phyloP scores from a whole-genome alignment of 495 filamentous ascomycete genomes.

The Penicillium ochrochloron region DNA sequence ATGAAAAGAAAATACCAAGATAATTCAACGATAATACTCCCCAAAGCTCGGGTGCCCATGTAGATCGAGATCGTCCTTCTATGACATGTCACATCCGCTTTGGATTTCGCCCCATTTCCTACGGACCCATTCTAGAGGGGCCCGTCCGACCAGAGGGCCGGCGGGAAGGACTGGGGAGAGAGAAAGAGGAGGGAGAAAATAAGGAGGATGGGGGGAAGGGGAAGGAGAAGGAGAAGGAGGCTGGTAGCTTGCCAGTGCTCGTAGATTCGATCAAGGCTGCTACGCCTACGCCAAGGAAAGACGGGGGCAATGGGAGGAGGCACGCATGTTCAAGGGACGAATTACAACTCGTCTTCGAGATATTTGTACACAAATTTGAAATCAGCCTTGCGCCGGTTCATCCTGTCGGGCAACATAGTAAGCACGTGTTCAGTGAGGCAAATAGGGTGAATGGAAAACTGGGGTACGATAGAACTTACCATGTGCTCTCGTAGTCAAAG shows the following conservation, averaged over 20 bases:
- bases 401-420: constrained; percentile 61
- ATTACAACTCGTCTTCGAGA: constrained; percentile 85
- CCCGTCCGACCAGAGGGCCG: not conserved
- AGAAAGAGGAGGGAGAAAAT: constrained; percentile 1
- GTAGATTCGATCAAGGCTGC: constrained; percentile 5
- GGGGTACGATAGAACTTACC: constrained; percentile 60
- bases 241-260: constrained; percentile 1
- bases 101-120: not conserved
- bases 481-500: constrained; percentile 99
- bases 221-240: not conserved
- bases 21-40: not conserved
- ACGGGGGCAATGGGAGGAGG: constrained; percentile 9
- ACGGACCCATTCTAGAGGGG: not conserved
- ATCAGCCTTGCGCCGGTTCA: constrained; percentile 97
- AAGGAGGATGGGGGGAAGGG: constrained; percentile 6
- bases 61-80: constrained; percentile 8
- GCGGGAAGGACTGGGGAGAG: constrained; percentile 1
- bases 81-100: constrained; percentile 10
- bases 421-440: constrained; percentile 13
- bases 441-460: not conserved
- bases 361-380: constrained; percentile 99
- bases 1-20: constrained; percentile 4
- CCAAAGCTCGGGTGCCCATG: not conserved
- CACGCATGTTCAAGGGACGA: constrained; percentile 14
- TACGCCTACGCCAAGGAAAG: constrained; percentile 1